Evolutionary conservation across 2,329 filamentous ascomycete genomes (phyloP).

Genomic region (Ceratocystis eucalypticola): DNA sequence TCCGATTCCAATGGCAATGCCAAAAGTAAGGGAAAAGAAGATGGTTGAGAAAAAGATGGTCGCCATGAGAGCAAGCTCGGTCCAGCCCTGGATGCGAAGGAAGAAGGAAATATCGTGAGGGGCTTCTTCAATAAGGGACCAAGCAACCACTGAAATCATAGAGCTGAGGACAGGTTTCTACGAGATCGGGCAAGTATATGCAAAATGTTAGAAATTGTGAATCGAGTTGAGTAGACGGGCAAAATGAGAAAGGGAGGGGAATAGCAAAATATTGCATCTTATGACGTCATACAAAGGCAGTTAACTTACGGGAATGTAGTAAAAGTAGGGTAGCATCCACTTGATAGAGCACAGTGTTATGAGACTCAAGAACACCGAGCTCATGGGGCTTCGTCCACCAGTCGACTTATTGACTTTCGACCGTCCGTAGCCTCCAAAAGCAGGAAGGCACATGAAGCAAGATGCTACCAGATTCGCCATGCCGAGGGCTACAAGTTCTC

Average conservation of each 20-base stretch:
- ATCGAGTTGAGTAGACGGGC: background rate
- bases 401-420: constrained; percentile 93
- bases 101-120: constrained; percentile 90
- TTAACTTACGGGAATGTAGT: constrained; percentile 74
- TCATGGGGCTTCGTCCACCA: constrained; percentile 86
- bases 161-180: constrained; percentile 86
- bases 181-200: background rate
- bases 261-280: too few relatives aligned
- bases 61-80: constrained; percentile 73
- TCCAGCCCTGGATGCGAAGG: constrained; percentile 68
- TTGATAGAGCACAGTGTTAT: constrained; percentile 71
- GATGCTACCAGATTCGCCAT: constrained; percentile 82
- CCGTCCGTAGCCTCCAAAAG: constrained; percentile 89
- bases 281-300: background rate
- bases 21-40: constrained; percentile 85
- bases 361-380: constrained; percentile 70
- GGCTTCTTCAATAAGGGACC: constrained; percentile 86
- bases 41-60: constrained; percentile 86
- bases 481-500: constrained; percentile 84
- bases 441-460: constrained; percentile 82
- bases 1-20: constrained; percentile 87
- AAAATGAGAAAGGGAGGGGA: background rate
- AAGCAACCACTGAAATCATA: constrained; percentile 92
- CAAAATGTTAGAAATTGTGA: background rate
- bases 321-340: constrained; percentile 80